Base-by-base conservation (phyloP, 306 rosid genomes). In the Medicago arabica region DNA sequence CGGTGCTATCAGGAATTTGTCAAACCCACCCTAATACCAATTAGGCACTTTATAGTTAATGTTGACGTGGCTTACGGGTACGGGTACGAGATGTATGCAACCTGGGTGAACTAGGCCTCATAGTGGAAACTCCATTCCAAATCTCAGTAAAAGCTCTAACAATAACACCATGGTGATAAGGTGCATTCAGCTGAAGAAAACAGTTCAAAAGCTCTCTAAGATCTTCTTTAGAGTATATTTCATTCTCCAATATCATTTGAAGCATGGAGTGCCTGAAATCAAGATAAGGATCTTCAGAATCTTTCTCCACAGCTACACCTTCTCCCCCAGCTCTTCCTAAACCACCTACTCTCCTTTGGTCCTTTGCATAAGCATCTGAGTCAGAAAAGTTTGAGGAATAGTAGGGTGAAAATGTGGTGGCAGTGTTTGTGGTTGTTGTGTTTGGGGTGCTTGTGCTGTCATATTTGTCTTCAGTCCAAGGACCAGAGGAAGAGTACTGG, bases 211-310 rank as follows among this genome's bases (percentile, higher is more conserved):
- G 96, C 80, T 91, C 87, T 7, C 87, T 77, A 5, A 96, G 89
- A 19, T 92, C 98, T 1, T 92, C 90, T 46, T 92, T 92, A 0
- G 96, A 82, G 83, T 96, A 90, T 31, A 96, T 92, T 82, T 96
- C 96, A 51, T 96, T 96, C 89, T 96, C 99, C 78, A 96, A 5
- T 31, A 96, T 90, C 99, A 96, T 96, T 65, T 90, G 96, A 1
- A 90, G 90, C 99, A 96, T 96, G 21, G 99, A 96, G 0, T 88
- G 92, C 60, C 93, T 79, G 67, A 96, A 92, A 54, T 96, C 99
- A 58, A 90, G 43, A 78, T 96, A 96, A 57, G 99, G 99, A 76
- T 96, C 98, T 74, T 90, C 92, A 17, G 99, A 92, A 10, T 96
- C 97, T 72, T 92, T 90, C 91, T 92, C 99, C 39, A 96, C 91